A percentile compares a stretch with the other conserved stretches of the same genome.
Evolutionary conservation across 768 basidiomycete species (phyloP).

Genomic region (Thelephora ganbajun): DNA sequence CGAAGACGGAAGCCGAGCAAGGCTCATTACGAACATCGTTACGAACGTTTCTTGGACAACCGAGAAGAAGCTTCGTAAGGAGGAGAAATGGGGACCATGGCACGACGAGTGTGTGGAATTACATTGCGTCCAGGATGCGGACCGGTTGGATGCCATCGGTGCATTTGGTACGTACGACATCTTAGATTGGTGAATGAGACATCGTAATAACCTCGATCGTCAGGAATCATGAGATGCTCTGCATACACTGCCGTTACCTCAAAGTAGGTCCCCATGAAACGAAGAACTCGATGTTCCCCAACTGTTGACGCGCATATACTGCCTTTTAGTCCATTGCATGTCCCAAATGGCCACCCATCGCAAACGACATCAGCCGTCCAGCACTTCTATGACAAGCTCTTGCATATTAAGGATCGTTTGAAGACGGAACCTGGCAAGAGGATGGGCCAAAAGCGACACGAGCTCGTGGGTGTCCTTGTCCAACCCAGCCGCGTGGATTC

Average conservation of each 20-base stretch:
- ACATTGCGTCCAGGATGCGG: slow-evolving; percentile 51
- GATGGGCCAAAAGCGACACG: slow-evolving; percentile 60
- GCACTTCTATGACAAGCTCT: slow-evolving; percentile 80
- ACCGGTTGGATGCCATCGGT: slow-evolving; percentile 38
- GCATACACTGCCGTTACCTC: slow-evolving; percentile 27
- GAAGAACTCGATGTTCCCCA: neutral
- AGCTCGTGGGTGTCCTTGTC: slow-evolving; percentile 33
- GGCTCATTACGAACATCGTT: slow-evolving; percentile 42
- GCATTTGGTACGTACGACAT: slow-evolving; percentile 25
- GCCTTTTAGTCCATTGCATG: slow-evolving; percentile 24
- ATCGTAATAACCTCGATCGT: neutral
- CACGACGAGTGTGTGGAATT: slow-evolving; percentile 60
- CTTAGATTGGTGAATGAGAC: neutral
- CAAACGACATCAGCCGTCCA: slow-evolving; percentile 43
- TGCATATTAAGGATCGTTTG: slow-evolving; percentile 57
- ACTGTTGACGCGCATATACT: neutral
- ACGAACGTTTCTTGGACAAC: slow-evolving; percentile 80
- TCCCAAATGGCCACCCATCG: slow-evolving; percentile 32
- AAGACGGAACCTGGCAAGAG: slow-evolving; percentile 63
- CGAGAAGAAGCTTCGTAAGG: slow-evolving; percentile 51
- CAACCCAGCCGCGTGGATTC: neutral
- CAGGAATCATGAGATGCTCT: slow-evolving; percentile 32
- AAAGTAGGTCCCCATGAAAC: slow-evolving; percentile 5
- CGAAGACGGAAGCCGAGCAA: slow-evolving; percentile 38
- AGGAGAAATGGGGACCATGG: slow-evolving; percentile 48